Evolutionary conservation across 306 rosid species (phyloP), one percentile per base, ranked within the genome.

Genomic region (Cicer chorassanicum): DNA sequence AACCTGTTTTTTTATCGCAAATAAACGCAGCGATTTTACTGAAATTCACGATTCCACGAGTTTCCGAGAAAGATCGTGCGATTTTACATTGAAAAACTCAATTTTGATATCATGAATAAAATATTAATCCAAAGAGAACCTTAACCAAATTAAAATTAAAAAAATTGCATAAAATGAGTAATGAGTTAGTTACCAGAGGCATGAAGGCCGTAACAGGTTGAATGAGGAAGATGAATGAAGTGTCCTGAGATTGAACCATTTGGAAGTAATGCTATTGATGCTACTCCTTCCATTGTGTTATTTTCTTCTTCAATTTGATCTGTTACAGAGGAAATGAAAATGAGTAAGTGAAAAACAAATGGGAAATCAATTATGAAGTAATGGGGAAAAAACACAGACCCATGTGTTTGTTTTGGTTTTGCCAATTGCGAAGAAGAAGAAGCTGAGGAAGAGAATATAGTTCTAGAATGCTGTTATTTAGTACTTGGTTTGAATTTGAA

Each of bases 161-260:
- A 40, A 67, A 41, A 40, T 10, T 49, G 40, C 16, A 55, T 55
- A 55, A 9, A 55, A 29, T 34, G 4, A 66, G 5, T 13, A 16
- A 2, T 1, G 44, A 60, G 5, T 57, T 3, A 16, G 29, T 59
- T 80, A 93, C 97, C 98, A 60, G 85, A 82, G 83, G 95, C 98
- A 66, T 81, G 88, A 65, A 91, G 96, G 81, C 97, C 98, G 81
- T 77, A 91, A 92, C 98, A 91, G 59, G 76, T 72, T 72, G 87
- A 85, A 68, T 87, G 74, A 6, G 91, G 94, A 80, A 84, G 88
- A 24, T 86, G 90, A 48, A 94, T 85, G 88, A 94, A 91, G 84
- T 90, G 97, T 34, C 98, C 98, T 15, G 97, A 94, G 57, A 94
- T 61, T 41, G 97, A 91, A 7, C 97, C 97, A 77, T 86, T 75